Evolutionary conservation across 768 basidiomycete species (phyloP).

Genomic region (Suillus cothurnatus): DNA sequence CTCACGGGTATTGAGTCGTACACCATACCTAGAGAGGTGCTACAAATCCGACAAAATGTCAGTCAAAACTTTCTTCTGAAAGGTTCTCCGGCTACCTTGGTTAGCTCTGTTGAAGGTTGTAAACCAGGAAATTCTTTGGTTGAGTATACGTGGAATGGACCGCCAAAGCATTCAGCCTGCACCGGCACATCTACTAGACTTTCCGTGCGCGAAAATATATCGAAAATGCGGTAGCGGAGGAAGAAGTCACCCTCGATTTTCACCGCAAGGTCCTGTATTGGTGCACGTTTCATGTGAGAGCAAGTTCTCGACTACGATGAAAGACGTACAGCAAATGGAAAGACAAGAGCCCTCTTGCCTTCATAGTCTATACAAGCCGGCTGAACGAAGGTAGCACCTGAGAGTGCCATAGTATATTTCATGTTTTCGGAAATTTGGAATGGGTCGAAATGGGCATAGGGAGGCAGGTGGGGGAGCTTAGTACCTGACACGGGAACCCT

Average conservation of each 20-base stretch:
- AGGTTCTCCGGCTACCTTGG: constrained; percentile 47
- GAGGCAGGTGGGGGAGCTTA: constrained; percentile 29
- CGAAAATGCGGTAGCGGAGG: constrained; percentile 72
- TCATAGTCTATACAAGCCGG: constrained; percentile 54
- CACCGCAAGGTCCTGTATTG: constrained; percentile 64
- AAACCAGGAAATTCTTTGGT: constrained; percentile 78
- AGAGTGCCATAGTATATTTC: constrained; percentile 51
- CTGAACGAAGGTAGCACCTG: constrained; percentile 65
- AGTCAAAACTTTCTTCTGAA: background rate
- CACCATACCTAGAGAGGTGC: constrained; percentile 38
- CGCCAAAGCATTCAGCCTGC: constrained; percentile 68
- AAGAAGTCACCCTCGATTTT: constrained; percentile 66
- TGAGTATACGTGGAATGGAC: constrained; percentile 67
- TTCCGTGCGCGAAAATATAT: constrained; percentile 48
- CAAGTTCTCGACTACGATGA: constrained; percentile 9
- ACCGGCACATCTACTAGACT: constrained; percentile 39
- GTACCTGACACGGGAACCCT: constrained; percentile 12
- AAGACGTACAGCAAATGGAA: constrained; percentile 60
- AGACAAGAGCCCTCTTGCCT: constrained; percentile 55
- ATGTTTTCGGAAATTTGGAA: constrained; percentile 47
- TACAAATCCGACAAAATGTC: constrained; percentile 9
- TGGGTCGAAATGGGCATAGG: constrained; percentile 42
- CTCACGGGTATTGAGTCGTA: constrained; percentile 39
- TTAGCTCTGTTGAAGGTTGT: constrained; percentile 67
- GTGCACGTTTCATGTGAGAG: constrained; percentile 4